These are phyloP conservation scores for Asterophora parasitica DNA, from an alignment of 768 basidiomycete species.

Conservation along the genomic window DNA sequence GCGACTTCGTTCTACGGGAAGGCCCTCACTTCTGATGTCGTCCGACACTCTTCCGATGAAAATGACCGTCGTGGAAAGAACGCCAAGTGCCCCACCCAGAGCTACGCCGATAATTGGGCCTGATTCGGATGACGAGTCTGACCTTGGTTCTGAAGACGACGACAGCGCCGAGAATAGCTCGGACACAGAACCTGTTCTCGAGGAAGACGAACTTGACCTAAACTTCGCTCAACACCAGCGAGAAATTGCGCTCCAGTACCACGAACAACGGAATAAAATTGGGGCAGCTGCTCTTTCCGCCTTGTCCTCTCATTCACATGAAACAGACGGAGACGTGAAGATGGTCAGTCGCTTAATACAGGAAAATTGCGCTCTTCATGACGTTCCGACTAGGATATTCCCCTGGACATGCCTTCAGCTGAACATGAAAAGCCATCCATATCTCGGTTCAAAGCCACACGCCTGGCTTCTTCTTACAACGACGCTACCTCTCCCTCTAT, in stretches of 20 bases:
- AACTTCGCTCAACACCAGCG: constrained; percentile 66
- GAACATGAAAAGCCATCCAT: constrained; percentile 43
- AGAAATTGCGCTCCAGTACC: constrained; percentile 70
- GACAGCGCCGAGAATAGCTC: constrained; percentile 2
- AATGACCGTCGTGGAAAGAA: constrained; percentile 63
- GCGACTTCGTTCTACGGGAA: constrained; percentile 36
- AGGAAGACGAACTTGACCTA: constrained; percentile 52
- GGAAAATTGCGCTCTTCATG: constrained; percentile 5
- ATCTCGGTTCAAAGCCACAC: constrained; percentile 64
- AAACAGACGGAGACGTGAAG: constrained; percentile 43
- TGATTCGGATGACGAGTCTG: constrained; percentile 74
- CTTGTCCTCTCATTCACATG: constrained; percentile 43
- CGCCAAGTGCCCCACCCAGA: constrained; percentile 28
- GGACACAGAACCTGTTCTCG: constrained; percentile 30
- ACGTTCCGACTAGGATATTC: constrained; percentile 31
- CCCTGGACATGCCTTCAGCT: constrained; percentile 37
- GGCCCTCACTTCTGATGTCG: constrained; percentile 32
- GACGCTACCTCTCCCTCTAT: constrained; percentile 31
- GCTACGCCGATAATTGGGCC: constrained; percentile 17
- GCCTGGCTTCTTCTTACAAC: constrained; percentile 45
- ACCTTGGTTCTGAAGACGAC: constrained; percentile 25
- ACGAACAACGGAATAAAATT: constrained; percentile 53
- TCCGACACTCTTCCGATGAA: constrained; percentile 53
- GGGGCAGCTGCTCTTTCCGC: constrained; percentile 49
- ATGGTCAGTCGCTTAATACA: constrained; percentile 14